Evolutionary conservation across 2,329 filamentous ascomycete species (phyloP).

Genomic region (Alternaria gansuensis): DNA sequence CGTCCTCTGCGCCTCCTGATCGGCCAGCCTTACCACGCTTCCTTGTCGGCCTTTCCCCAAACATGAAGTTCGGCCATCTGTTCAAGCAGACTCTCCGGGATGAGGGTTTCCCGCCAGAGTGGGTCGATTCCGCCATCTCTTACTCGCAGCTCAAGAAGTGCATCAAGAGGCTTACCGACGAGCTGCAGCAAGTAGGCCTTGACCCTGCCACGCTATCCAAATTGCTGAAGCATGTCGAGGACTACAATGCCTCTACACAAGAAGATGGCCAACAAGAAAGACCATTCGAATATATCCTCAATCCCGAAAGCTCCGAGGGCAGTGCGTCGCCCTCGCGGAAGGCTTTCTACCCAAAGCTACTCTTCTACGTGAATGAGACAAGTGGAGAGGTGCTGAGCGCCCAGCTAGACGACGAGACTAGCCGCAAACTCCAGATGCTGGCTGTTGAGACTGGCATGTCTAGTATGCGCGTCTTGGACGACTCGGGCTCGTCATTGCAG

Average conservation of each 20-base stretch:
- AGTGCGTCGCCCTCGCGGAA: constrained; percentile 26
- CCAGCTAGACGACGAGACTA: constrained; percentile 70
- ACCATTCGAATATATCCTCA: constrained; percentile 52
- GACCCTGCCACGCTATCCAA: constrained; percentile 74
- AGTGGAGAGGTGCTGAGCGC: constrained; percentile 75
- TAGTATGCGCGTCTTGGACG: constrained; percentile 48
- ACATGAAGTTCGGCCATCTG: constrained; percentile 87
- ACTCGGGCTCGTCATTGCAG: constrained; percentile 29
- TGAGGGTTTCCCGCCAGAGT: constrained; percentile 77
- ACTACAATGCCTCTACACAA: constrained; percentile 43
- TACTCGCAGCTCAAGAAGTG: constrained; percentile 89
- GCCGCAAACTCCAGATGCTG: constrained; percentile 69
- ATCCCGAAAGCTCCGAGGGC: constrained; percentile 22
- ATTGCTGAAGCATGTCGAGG: constrained; percentile 63
- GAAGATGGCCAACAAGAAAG: constrained; percentile 40
- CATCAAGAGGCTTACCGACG: constrained; percentile 78
- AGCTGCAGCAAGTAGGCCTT: constrained; percentile 75
- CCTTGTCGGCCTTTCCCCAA: constrained; percentile 7
- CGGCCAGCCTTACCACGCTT: constrained; percentile 34
- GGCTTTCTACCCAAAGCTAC: constrained; percentile 71
- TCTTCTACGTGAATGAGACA: constrained; percentile 72
- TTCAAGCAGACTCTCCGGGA: constrained; percentile 74
- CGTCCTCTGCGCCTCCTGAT: constrained; percentile 29
- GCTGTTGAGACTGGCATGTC: constrained; percentile 59
- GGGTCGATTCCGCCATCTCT: constrained; percentile 78